Evolutionary conservation across 805 yeast species (phyloP).

Genomic region (Debaryomyces castellii): DNA sequence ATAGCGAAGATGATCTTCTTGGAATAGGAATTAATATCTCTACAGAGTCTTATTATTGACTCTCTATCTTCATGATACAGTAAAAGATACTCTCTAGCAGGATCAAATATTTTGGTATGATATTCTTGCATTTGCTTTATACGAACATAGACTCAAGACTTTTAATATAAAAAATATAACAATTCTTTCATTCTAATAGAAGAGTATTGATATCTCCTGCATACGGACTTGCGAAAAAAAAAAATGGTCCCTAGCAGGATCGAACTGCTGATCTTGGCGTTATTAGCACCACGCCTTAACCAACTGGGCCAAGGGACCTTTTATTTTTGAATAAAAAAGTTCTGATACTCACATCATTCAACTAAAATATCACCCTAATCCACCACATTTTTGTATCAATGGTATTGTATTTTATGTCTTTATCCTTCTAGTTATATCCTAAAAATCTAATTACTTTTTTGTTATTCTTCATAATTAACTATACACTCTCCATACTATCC

Average conservation of each 20-base stretch:
- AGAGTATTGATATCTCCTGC: no score
- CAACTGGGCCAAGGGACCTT: constrained; percentile 55
- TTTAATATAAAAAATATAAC: no score
- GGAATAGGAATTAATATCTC: constrained; percentile 39
- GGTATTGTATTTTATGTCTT: no score
- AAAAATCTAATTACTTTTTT: no score
- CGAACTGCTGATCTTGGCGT: constrained; percentile 79
- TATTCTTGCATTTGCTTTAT: not conserved
- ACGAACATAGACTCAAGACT: no score
- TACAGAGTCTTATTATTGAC: constrained; percentile 28
- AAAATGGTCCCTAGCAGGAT: constrained; percentile 79
- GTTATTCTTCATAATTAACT: no score
- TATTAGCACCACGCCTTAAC: constrained; percentile 55
- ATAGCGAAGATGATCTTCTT: constrained; percentile 31
- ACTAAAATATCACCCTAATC: not conserved
- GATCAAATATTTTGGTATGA: constrained; percentile 14
- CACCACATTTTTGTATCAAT: no score
- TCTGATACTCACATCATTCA: not conserved
- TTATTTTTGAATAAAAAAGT: no score
- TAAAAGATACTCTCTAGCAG: constrained; percentile 19
- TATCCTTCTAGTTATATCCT: no score
- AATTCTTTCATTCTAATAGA: no score
- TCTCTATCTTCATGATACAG: constrained; percentile 33
- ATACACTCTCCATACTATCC: no score
- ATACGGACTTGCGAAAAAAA: constrained; percentile 7